Conservation (phyloP, 2,329 filamentous ascomycete species). For the Monilinia fructigena region DNA sequence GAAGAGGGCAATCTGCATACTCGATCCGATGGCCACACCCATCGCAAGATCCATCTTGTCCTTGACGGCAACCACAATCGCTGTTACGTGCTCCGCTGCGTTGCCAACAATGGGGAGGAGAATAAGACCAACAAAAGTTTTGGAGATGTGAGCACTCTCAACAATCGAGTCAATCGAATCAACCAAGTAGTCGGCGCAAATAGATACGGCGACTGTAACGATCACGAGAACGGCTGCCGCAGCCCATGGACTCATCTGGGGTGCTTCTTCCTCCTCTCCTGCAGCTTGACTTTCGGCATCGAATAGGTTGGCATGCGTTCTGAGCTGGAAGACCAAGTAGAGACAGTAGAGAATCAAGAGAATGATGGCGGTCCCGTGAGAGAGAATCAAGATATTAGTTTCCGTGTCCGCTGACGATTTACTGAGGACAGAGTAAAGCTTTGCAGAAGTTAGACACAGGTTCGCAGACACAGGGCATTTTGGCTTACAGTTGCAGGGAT, state of each 20-base stretch:
- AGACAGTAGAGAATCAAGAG: slow-evolving; percentile 71
- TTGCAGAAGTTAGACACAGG: slow-evolving; percentile 19
- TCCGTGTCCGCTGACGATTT: slow-evolving; percentile 46
- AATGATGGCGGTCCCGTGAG: slow-evolving; percentile 73
- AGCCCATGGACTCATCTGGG: slow-evolving; percentile 24
- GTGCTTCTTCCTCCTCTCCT: slow-evolving; percentile 21
- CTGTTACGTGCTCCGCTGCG: slow-evolving; percentile 76
- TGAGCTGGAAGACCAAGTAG: slow-evolving; percentile 76
- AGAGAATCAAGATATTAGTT: slow-evolving; percentile 65
- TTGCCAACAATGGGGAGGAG: slow-evolving; percentile 77
- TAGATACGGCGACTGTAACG: slow-evolving; percentile 65
- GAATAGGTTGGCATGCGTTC: slow-evolving; percentile 71
- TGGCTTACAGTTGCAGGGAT: slow-evolving; percentile 65
- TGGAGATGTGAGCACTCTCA: slow-evolving; percentile 66
- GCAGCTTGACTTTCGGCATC: slow-evolving; percentile 49
- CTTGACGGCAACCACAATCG: slow-evolving; percentile 70
- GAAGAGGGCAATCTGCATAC: slow-evolving; percentile 77
- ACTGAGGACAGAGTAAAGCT: slow-evolving; percentile 66
- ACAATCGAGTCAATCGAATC: slow-evolving; percentile 72
- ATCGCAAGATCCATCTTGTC: slow-evolving; percentile 75
- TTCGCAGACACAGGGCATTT: background rate
- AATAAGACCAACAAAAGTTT: slow-evolving; percentile 76
- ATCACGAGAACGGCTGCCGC: slow-evolving; percentile 57
- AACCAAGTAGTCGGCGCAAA: slow-evolving; percentile 75
- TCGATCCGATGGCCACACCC: slow-evolving; percentile 76